Evolutionary conservation across 2,329 filamentous ascomycete species (phyloP).

Genomic region (Calonectria fujianensis): DNA sequence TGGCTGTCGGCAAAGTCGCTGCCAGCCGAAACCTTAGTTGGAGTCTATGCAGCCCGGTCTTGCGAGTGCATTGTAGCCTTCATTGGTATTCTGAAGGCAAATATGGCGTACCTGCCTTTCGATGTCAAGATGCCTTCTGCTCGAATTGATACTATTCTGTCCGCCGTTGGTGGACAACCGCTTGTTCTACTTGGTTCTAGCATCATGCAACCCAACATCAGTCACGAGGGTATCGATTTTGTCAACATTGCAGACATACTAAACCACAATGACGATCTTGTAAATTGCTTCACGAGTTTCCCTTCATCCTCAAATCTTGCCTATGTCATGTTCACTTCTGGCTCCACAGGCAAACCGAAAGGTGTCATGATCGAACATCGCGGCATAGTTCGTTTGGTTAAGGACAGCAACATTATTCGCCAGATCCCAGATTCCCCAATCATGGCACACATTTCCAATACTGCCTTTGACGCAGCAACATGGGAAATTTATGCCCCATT

Average conservation of each 20-base stretch:
- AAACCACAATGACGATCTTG: too few relatives aligned
- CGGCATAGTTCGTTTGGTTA: background rate
- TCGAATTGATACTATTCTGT: conserved; percentile 38
- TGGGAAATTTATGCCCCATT: background rate
- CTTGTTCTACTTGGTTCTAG: conserved; percentile 33
- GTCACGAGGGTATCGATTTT: conserved; percentile 1
- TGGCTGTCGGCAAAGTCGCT: conserved; percentile 9
- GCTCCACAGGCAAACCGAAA: background rate
- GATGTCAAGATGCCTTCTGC: conserved; percentile 41
- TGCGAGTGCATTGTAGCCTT: conserved; percentile 40
- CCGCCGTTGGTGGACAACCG: background rate
- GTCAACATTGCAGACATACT: background rate
- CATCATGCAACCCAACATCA: background rate
- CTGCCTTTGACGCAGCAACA: background rate
- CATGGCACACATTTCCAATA: background rate
- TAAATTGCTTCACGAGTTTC: background rate
- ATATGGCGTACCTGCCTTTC: conserved; percentile 45
- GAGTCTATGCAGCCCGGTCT: conserved; percentile 36
- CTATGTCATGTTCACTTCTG: conserved; percentile 1
- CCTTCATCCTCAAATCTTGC: background rate
- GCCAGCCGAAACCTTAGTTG: conserved; percentile 31
- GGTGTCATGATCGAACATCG: background rate
- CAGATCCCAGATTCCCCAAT: too few relatives aligned
- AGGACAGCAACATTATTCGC: background rate
- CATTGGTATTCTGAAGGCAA: conserved; percentile 45